These are phyloP conservation scores for Phlegmacium glaucopus DNA, from an alignment of 768 basidiomycete species.

Conservation along the genomic window DNA sequence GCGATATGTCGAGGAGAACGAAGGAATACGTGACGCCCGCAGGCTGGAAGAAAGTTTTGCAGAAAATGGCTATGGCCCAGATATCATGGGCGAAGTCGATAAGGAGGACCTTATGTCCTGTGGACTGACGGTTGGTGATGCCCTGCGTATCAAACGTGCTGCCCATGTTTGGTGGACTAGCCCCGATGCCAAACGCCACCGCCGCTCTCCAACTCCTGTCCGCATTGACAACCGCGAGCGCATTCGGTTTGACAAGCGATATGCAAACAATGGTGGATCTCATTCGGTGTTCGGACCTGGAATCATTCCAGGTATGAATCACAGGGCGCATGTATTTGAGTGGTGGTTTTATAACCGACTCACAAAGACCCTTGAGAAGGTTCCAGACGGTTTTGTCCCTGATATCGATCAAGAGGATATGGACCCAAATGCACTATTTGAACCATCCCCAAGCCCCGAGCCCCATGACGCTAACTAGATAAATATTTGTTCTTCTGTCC, in stretches of 20 bases:
- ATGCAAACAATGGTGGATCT: neutral
- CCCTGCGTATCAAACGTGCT: conserved; percentile 2
- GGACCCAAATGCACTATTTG: no score
- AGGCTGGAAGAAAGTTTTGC: neutral
- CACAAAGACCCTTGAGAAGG: conserved; percentile 5
- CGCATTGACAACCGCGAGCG: neutral
- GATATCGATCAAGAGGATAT: neutral
- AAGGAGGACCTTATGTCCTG: conserved; percentile 3
- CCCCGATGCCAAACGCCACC: neutral
- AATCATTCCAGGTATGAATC: neutral
- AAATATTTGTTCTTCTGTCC: no score
- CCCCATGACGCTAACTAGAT: no score
- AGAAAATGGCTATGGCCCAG: conserved; percentile 7
- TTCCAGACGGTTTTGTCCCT: conserved; percentile 2
- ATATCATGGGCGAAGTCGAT: conserved; percentile 2
- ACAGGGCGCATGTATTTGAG: conserved; percentile 1
- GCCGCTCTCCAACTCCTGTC: neutral
- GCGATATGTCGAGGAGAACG: conserved; percentile 1
- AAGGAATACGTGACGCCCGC: conserved; percentile 2
- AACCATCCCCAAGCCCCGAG: no score
- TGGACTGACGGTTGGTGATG: conserved; percentile 4
- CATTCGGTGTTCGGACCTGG: neutral
- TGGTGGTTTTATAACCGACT: conserved; percentile 8
- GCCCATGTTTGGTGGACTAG: neutral
- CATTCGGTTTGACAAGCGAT: neutral